Base-by-base conservation (phyloP, 2,329 filamentous ascomycete species). In the Beauveria medogensis region DNA sequence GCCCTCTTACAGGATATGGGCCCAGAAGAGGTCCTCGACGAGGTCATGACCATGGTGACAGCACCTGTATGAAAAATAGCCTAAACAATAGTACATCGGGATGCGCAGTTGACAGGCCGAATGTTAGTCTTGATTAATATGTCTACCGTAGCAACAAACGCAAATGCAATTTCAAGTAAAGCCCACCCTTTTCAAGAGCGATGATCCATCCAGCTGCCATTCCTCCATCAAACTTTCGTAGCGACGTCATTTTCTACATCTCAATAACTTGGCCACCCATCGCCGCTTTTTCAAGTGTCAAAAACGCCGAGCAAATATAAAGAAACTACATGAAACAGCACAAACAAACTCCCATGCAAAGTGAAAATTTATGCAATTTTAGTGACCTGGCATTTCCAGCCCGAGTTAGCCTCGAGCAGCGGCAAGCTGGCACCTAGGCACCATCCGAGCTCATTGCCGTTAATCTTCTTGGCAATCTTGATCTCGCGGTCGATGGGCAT, bases 401-500 rank as follows among this genome's bases (percentile, higher is more conserved):
- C 92, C 26, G 91, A 95, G 62, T 85, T 85, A 72, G 91, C 82
- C 66, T 85, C 87, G 63, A 97, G 80, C 48, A 97, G 81, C 41
- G 92, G 93, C 68, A 97, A 80, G 82, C 92, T 96, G 66, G 94
- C 94, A 74, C 94, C 94, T 70, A 99, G 81, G 78, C 93, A 97
- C 94, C 94, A 99, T 44, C 94, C 94, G 69, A 99, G 78, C 78
- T 99, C 95, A 74, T 97, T 97, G 61, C 87, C 87, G 79, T 95
- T 93, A 71, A 99, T 96, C 82, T 97, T 96, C 89, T 99, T 99
- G 63, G 93, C 94, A 71, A 97, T 96, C 81, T 90, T 93, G 66
- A 99, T 92, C 75, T 99, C 94, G 44, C 95, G 84, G 67, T 96
- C 91, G 68, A 97, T 87, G 4, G 93, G 93, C 91, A 99, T 97